Evolutionary conservation across 441 rosid genomes (phyloP).

Genomic region (Pelargonium myrrhifolium): DNA sequence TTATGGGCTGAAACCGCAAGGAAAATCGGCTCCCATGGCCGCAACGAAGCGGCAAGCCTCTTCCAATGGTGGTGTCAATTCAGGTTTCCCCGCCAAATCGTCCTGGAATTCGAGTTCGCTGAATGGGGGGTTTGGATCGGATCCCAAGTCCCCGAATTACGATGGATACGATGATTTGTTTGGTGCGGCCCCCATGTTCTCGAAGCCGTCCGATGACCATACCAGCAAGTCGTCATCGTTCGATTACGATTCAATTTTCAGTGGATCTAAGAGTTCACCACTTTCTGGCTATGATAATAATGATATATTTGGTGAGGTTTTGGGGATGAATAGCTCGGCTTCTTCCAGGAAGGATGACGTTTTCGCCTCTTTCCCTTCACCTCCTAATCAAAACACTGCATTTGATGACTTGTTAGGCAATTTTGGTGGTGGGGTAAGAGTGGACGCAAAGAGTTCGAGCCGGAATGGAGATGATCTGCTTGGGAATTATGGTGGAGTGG

Average conservation of each 20-base stretch:
- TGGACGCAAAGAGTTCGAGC: slow-evolving; percentile 24
- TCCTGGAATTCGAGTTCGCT: slow-evolving; percentile 28
- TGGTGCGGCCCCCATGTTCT: slow-evolving; percentile 33
- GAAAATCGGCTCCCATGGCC: slow-evolving; percentile 86
- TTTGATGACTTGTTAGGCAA: slow-evolving; percentile 54
- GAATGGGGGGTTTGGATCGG: slow-evolving; percentile 27
- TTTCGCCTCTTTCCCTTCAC: slow-evolving; percentile 40
- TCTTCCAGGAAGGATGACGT: slow-evolving; percentile 29
- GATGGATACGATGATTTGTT: slow-evolving; percentile 41
- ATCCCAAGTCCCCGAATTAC: slow-evolving; percentile 23
- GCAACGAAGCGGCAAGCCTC: slow-evolving; percentile 37
- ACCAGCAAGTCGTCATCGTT: slow-evolving; percentile 28
- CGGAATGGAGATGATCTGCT: slow-evolving; percentile 22
- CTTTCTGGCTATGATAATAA: slow-evolving; percentile 24
- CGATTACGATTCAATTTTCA: slow-evolving; percentile 44
- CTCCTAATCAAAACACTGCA: slow-evolving; percentile 29
- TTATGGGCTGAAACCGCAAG: slow-evolving; percentile 75
- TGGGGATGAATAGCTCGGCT: slow-evolving; percentile 29
- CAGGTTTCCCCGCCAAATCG: slow-evolving; percentile 22
- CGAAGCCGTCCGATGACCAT: slow-evolving; percentile 18
- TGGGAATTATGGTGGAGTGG: slow-evolving; percentile 8
- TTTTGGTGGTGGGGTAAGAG: slow-evolving; percentile 27
- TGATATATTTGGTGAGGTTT: slow-evolving; percentile 53
- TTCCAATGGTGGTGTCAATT: slow-evolving; percentile 8
- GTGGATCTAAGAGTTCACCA: slow-evolving; percentile 25